A percentile compares a stretch with the other conserved stretches of the same genome.
Evolutionary conservation across 176 grass and related monocot genomes (phyloP).

Genomic region (Zizania latifolia): DNA sequence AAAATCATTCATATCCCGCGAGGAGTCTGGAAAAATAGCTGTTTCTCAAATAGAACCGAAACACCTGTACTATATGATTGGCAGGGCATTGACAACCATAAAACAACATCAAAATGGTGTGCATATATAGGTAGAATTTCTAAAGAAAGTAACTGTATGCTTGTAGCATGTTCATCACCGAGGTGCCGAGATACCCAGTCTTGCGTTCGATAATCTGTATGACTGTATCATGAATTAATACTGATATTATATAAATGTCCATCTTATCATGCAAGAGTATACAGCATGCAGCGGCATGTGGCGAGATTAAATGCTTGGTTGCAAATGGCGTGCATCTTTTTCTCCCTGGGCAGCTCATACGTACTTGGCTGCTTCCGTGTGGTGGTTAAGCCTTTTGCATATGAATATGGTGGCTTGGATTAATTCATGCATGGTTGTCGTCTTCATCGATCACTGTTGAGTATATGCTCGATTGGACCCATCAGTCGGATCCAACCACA

Average conservation of each 20-base stretch:
- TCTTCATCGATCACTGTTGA: not conserved
- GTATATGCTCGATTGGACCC: not conserved
- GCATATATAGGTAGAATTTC: not conserved
- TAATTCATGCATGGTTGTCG: not conserved
- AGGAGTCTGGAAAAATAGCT: not conserved
- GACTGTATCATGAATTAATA: not conserved
- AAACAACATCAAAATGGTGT: not conserved
- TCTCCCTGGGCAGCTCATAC: constrained; percentile 4
- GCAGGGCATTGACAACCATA: no score
- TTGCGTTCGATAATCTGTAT: not conserved
- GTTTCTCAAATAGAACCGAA: not conserved
- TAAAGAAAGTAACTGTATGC: not conserved
- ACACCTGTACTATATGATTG: not conserved
- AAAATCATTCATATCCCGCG: not conserved
- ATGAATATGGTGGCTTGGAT: not conserved
- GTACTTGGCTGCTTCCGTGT: not conserved
- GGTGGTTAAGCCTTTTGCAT: not conserved
- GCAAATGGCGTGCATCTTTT: not conserved
- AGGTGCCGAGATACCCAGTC: not conserved
- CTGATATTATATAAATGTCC: not conserved
- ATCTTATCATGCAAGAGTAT: not conserved
- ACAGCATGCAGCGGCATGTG: constrained; percentile 3
- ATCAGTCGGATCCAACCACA: not conserved
- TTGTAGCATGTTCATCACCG: not conserved
- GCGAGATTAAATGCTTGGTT: constrained; percentile 23